These are phyloP conservation scores for Lodderomyces orthopsilosis DNA, from an alignment of 1,139 yeast species.

Conservation along the genomic window DNA sequence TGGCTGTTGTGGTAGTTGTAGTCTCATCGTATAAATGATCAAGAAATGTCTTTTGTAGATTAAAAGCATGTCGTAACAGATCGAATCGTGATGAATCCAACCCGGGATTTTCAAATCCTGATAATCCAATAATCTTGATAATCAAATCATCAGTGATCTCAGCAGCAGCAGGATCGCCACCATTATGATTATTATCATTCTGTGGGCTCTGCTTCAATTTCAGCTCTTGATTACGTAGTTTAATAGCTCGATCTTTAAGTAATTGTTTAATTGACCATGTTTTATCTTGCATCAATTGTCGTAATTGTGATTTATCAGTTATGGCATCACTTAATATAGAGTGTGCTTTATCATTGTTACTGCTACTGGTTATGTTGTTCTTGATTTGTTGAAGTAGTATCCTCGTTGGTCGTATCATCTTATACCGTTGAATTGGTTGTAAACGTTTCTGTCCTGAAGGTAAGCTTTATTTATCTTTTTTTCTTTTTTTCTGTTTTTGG, in stretches of 20 bases:
- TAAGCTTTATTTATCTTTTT: too few relatives aligned
- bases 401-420: background rate
- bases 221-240: conserved; percentile 14
- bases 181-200: background rate
- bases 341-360: background rate
- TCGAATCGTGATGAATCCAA: conserved; percentile 6
- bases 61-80: conserved; percentile 23
- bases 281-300: conserved; percentile 16
- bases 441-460: too few relatives aligned
- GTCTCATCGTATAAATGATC: conserved; percentile 33
- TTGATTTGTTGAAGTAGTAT: background rate
- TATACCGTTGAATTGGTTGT: too few relatives aligned
- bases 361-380: background rate
- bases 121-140: conserved; percentile 38
- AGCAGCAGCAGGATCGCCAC: background rate
- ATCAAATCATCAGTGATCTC: conserved; percentile 25
- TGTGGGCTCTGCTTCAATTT: background rate
- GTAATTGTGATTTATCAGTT: background rate
- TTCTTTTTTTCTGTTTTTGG: too few relatives aligned
- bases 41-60: conserved; percentile 46
- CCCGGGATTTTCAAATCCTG: conserved; percentile 36
- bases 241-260: conserved; percentile 17
- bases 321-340: background rate
- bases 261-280: conserved; percentile 31
- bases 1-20: background rate